Conservation (phyloP, 169 alveolate genomes). For the Eimeria sp. region DNA sequence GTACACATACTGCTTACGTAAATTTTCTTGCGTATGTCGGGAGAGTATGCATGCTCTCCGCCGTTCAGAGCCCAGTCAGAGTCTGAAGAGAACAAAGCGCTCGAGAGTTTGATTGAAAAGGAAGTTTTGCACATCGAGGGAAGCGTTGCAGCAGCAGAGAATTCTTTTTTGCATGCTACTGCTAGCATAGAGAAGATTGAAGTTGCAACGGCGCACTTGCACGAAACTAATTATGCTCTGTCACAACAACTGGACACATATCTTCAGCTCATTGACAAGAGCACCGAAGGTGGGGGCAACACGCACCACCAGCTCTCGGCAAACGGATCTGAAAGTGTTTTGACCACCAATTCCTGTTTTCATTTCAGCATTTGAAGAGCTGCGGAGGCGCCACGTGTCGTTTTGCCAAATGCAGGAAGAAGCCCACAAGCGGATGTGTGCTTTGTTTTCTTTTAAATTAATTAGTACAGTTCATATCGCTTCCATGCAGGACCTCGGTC, state of each 20-base stretch:
- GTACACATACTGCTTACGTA: background rate
- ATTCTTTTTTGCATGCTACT: background rate
- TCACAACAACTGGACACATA: background rate
- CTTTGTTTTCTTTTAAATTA: background rate
- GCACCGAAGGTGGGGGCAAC: constrained; percentile 48
- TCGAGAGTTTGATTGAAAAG: background rate
- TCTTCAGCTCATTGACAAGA: background rate
- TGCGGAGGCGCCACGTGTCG: constrained; percentile 19
- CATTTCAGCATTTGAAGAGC: constrained; percentile 38
- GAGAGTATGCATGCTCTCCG: background rate
- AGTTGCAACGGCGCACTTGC: constrained; percentile 51
- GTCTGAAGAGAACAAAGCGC: constrained; percentile 13
- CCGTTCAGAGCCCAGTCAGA: constrained; percentile 33
- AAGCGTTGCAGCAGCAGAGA: constrained; percentile 26
- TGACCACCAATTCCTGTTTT: background rate
- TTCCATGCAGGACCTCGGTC: constrained; percentile 28
- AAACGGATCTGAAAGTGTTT: background rate
- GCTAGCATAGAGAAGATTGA: constrained; percentile 47
- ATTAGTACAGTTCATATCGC: background rate
- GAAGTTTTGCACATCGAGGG: constrained; percentile 17
- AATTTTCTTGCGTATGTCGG: background rate
- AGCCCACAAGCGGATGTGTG: constrained; percentile 46
- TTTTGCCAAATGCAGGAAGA: constrained; percentile 65
- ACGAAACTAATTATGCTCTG: constrained; percentile 38
- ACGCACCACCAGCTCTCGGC: background rate